Percentiles rank a stretch among this genome's conserved stretches.
phyloP scores from a whole-genome alignment of 2,329 filamentous ascomycete species.

The Colletotrichum abscissum region DNA sequence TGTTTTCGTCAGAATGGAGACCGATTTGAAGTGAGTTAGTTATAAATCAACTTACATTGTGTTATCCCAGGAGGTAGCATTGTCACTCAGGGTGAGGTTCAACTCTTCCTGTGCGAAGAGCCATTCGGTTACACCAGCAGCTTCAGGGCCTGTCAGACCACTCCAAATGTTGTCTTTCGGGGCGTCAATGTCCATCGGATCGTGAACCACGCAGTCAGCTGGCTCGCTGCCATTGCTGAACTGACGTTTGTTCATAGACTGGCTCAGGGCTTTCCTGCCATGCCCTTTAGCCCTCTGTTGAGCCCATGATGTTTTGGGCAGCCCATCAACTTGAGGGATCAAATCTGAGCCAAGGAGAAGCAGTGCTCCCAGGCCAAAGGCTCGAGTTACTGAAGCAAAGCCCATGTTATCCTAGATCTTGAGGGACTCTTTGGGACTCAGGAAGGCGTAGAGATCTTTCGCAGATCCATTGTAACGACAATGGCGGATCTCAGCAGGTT shows the following conservation, averaged over 20 bases:
- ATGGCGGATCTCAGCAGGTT: background rate
- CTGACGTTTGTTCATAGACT: constrained; percentile 22
- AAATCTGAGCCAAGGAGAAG: constrained; percentile 15
- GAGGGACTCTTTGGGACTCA: background rate
- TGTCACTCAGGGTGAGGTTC: constrained; percentile 49
- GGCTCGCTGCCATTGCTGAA: constrained; percentile 6
- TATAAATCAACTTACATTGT: constrained; percentile 41
- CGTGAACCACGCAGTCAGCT: constrained; percentile 9
- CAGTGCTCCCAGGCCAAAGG: constrained; percentile 15
- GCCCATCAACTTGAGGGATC: background rate
- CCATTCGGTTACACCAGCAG: constrained; percentile 50
- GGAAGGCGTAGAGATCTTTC: background rate
- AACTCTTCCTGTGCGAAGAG: constrained; percentile 51
- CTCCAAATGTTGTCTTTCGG: constrained; percentile 56
- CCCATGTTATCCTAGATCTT: constrained; percentile 4
- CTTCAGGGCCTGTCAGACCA: constrained; percentile 50
- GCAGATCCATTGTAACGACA: rapidly evolving
- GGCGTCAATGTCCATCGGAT: constrained; percentile 41
- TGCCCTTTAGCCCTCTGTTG: constrained; percentile 28
- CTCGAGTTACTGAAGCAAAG: background rate
- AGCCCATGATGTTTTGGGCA: constrained; percentile 26
- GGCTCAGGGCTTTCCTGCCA: constrained; percentile 22
- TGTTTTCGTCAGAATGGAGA: background rate
- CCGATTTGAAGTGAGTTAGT: rapidly evolving
- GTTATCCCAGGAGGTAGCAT: constrained; percentile 51